These are phyloP conservation scores for Elongisporangium anandrum DNA, from an alignment of 352 stramenopile species.

Conservation along the genomic window DNA sequence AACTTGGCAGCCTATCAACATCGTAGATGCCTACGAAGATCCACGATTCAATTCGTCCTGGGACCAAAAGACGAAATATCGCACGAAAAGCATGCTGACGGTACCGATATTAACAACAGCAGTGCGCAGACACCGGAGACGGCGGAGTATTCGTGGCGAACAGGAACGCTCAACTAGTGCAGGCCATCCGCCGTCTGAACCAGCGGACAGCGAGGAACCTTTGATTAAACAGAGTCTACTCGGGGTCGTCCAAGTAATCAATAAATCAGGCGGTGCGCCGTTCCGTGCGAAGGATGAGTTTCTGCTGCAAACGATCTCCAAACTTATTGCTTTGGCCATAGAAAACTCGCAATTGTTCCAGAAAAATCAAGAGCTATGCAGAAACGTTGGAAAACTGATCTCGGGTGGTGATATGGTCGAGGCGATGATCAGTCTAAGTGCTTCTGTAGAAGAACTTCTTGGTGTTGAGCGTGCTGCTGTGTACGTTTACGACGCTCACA, in stretches of 20 bases:
- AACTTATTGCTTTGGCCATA: conserved; percentile 74
- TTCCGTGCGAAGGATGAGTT: conserved; percentile 82
- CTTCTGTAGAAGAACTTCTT: conserved; percentile 62
- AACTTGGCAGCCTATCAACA: conserved; percentile 58
- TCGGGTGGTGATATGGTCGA: conserved; percentile 54
- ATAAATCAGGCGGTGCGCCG: conserved; percentile 68
- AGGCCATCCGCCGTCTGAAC: neutral
- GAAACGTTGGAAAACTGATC: conserved; percentile 60
- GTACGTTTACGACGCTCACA: conserved; percentile 45
- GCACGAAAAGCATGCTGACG: conserved; percentile 76
- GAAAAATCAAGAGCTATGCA: conserved; percentile 68
- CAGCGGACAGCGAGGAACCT: conserved; percentile 1
- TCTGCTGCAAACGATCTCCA: conserved; percentile 64
- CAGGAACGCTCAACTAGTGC: neutral
- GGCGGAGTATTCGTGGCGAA: conserved; percentile 6
- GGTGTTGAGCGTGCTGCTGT: conserved; percentile 62
- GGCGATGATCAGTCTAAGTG: conserved; percentile 45
- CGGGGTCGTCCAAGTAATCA: conserved; percentile 78
- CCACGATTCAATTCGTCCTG: conserved; percentile 74
- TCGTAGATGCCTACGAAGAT: conserved; percentile 70
- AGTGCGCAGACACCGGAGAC: conserved; percentile 12
- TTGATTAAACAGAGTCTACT: conserved; percentile 36
- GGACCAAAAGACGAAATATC: conserved; percentile 78
- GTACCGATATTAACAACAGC: conserved; percentile 64
- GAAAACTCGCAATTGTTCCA: conserved; percentile 82